Conservation (phyloP, 345 rosid species). For the Rhizophora mangle region DNA sequence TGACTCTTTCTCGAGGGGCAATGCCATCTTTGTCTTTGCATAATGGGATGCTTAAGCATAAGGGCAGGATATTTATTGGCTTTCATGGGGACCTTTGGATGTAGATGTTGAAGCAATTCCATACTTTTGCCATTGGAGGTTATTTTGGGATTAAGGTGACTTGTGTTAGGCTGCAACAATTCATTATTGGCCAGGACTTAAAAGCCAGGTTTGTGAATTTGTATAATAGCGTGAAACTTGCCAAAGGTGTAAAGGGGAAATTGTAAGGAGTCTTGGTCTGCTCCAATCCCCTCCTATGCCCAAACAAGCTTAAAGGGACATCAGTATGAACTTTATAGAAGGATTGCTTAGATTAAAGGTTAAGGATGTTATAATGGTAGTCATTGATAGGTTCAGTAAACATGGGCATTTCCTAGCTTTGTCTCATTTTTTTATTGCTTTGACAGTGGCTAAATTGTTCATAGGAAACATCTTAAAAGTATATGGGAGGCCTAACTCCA, state of each 20-base stretch:
- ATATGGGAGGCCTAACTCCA: background rate
- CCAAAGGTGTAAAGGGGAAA: background rate
- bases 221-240: background rate
- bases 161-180: background rate
- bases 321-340: background rate
- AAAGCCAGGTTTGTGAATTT: fast-evolving
- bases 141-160: background rate
- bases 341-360: background rate
- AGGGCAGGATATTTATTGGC: background rate
- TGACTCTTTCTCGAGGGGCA: too few relatives aligned
- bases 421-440: background rate
- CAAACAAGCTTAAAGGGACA: background rate
- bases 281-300: background rate
- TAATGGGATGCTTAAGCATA: background rate
- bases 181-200: background rate
- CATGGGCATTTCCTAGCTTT: background rate
- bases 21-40: background rate
- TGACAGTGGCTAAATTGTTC: background rate
- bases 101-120: background rate
- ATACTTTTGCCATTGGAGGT: background rate
- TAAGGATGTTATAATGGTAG: background rate
- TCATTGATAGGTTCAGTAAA: background rate
- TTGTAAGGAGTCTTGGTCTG: background rate
- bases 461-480: background rate
- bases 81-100: background rate